Percentiles rank a stretch among this genome's conserved stretches.
These are phyloP conservation scores for Erigeron philadelphicus DNA, from an alignment of 140 eudicot species.

Conservation along the genomic window DNA sequence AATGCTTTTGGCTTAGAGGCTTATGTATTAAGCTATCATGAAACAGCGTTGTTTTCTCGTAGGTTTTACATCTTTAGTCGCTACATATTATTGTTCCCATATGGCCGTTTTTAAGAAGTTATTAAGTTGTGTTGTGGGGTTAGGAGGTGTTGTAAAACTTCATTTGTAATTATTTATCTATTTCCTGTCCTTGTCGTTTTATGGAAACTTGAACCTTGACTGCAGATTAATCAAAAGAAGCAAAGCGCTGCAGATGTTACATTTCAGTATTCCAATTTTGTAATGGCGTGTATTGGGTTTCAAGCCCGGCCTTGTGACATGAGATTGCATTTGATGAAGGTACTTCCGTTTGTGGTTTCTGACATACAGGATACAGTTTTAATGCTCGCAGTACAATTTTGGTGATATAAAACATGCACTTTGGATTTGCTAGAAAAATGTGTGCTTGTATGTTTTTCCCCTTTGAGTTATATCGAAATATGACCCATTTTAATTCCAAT, in stretches of 20 bases:
- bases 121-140: not conserved
- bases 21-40: not conserved
- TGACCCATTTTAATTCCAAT: not conserved
- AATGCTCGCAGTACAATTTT: too few relatives aligned
- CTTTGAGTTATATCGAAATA: not conserved
- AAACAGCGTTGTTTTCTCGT: not conserved
- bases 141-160: not conserved
- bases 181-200: not conserved
- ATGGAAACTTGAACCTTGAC: not conserved
- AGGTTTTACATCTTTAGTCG: not conserved
- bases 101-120: not conserved
- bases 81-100: not conserved
- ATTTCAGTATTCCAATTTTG: slow-evolving; percentile 75
- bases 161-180: not conserved
- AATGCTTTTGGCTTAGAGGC: not conserved
- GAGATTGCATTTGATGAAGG: slow-evolving; percentile 98
- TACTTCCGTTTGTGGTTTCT: slow-evolving; percentile 20
- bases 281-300: slow-evolving; percentile 75
- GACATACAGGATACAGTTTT: not conserved
- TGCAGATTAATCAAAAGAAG: slow-evolving; percentile 79
- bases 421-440: too few relatives aligned
- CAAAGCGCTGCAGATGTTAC: slow-evolving; percentile 94
- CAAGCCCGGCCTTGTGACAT: slow-evolving; percentile 87
- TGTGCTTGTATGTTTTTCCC: too few relatives aligned
- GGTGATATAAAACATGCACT: too few relatives aligned